These are phyloP conservation scores for Tolypocladium guangdongense DNA, from an alignment of 2,329 filamentous ascomycete species.

Conservation along the genomic window DNA sequence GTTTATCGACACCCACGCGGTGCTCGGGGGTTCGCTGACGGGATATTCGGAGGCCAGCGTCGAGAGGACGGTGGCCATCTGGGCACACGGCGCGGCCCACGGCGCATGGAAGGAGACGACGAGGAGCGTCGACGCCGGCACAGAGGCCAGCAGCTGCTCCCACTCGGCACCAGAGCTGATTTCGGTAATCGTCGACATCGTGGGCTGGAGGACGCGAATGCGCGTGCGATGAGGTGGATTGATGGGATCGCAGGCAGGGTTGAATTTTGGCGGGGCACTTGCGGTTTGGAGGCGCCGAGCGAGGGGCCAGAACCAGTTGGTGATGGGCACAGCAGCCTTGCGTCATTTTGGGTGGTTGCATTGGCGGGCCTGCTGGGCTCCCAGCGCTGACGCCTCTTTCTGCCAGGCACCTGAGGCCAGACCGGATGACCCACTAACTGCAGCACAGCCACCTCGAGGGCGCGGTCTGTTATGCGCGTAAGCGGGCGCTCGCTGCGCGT, in stretches of 20 bases:
- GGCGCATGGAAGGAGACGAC: slow-evolving; percentile 92
- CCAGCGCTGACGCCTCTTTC: neutral
- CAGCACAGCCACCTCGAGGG: neutral
- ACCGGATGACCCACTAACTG: neutral
- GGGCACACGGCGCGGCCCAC: slow-evolving; percentile 91
- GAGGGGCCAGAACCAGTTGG: neutral
- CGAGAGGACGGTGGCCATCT: slow-evolving; percentile 80
- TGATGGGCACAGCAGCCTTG: slow-evolving; percentile 7
- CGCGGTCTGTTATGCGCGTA: slow-evolving; percentile 2
- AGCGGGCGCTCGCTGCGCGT: neutral
- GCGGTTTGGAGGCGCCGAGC: slow-evolving; percentile 4
- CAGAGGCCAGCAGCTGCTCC: slow-evolving; percentile 52
- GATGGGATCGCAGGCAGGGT: slow-evolving; percentile 3
- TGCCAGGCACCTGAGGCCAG: neutral
- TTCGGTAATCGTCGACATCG: slow-evolving; percentile 68
- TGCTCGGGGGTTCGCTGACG: slow-evolving; percentile 49
- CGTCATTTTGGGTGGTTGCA: slow-evolving; percentile 10
- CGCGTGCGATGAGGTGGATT: neutral
- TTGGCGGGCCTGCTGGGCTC: neutral
- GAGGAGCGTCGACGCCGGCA: slow-evolving; percentile 61
- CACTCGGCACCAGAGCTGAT: slow-evolving; percentile 67
- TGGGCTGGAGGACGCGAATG: slow-evolving; percentile 7
- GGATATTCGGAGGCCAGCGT: slow-evolving; percentile 83
- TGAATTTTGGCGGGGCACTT: slow-evolving; percentile 6
- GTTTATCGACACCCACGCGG: slow-evolving; percentile 83